These are phyloP conservation scores for Henckelia pumila DNA, from an alignment of 257 asterid species.

Conservation along the genomic window DNA sequence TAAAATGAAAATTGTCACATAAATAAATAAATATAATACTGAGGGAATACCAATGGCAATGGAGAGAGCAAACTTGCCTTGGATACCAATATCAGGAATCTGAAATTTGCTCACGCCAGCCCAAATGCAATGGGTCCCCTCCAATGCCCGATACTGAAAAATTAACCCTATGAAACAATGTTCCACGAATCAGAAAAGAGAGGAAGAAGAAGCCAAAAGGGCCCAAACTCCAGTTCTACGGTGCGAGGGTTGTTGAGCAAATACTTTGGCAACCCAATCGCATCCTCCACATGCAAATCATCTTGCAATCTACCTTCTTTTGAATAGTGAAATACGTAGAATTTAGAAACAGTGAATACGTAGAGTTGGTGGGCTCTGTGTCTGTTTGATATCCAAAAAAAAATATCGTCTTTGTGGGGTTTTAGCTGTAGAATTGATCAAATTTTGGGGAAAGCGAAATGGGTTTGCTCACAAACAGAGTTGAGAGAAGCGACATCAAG, in stretches of 20 bases:
- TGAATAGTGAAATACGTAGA: too few species aligned
- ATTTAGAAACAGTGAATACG: too few species aligned
- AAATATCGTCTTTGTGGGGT: neutral
- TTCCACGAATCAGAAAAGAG: too few species aligned
- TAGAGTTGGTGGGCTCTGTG: neutral
- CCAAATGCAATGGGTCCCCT: neutral
- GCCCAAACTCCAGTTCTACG: neutral
- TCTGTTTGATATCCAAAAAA: neutral
- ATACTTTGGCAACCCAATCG: too few species aligned
- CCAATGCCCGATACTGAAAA: neutral
- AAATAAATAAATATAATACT: too few species aligned
- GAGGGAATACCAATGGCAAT: neutral
- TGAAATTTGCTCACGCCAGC: neutral
- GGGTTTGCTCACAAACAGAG: constrained; percentile 51
- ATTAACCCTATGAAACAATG: too few species aligned
- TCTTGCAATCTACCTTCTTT: neutral
- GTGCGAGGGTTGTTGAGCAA: neutral
- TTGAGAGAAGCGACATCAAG: constrained; percentile 39
- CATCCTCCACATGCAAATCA: too few species aligned
- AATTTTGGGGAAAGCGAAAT: constrained; percentile 15
- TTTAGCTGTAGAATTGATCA: neutral
- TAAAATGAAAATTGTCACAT: too few species aligned
- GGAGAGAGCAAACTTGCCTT: neutral
- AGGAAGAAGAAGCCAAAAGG: neutral
- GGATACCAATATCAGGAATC: neutral